phyloP scores from a whole-genome alignment of 768 basidiomycete species.

The Pisolithus albus region DNA sequence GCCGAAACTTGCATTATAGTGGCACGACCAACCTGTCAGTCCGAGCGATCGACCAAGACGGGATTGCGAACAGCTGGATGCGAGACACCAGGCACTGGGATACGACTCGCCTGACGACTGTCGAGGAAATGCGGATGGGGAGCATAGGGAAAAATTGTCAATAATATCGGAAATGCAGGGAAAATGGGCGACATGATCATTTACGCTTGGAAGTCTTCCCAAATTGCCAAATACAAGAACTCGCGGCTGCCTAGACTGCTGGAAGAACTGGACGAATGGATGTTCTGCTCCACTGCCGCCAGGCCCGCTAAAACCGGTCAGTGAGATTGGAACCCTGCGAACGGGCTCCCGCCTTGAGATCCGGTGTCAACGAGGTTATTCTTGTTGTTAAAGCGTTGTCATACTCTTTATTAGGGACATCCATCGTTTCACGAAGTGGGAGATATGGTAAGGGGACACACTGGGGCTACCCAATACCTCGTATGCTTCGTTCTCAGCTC shows the following conservation, averaged over 20 bases:
- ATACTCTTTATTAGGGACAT: slow-evolving; percentile 66
- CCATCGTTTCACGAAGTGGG: neutral
- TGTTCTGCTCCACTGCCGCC: slow-evolving; percentile 34
- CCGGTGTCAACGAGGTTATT: slow-evolving; percentile 94
- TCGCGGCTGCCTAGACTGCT: slow-evolving; percentile 41
- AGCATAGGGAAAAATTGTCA: too few relatives aligned
- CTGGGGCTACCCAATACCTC: slow-evolving; percentile 82
- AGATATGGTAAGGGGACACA: slow-evolving; percentile 16
- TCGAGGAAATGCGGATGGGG: too few relatives aligned
- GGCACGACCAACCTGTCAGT: too few relatives aligned
- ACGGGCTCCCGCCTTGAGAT: slow-evolving; percentile 50
- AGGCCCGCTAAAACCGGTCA: slow-evolving; percentile 26
- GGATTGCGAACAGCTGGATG: too few relatives aligned
- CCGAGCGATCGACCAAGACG: too few relatives aligned
- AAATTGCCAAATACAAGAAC: too few relatives aligned
- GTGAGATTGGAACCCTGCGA: slow-evolving; percentile 37
- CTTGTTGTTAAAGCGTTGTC: slow-evolving; percentile 83
- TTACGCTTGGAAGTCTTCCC: too few relatives aligned
- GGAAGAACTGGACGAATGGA: slow-evolving; percentile 84
- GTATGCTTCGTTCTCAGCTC: slow-evolving; percentile 90
- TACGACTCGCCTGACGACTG: too few relatives aligned
- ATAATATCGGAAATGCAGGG: too few relatives aligned
- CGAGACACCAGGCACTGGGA: too few relatives aligned
- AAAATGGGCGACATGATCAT: too few relatives aligned
- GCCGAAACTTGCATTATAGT: too few relatives aligned